These are phyloP conservation scores for Staphylotrichum longicolle DNA, from an alignment of 495 filamentous ascomycete species.

Conservation along the genomic window DNA sequence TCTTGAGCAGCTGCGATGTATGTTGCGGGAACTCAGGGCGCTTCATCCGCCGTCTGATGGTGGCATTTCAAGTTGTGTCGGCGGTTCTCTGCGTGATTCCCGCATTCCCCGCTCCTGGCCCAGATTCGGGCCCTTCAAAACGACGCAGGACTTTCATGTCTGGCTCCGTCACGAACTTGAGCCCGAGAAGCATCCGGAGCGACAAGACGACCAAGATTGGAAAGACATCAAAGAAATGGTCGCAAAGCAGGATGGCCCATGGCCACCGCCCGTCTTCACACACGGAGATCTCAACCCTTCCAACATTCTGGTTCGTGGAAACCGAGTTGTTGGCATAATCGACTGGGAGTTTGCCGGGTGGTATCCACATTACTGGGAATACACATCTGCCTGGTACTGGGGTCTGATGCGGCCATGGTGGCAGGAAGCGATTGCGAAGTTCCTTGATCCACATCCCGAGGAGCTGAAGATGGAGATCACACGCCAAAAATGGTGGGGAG, in stretches of 20 bases:
- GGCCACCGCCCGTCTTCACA: conserved; percentile 10
- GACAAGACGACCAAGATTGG: conserved; percentile 10
- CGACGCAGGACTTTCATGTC: conserved; percentile 15
- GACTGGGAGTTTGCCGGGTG: conserved; percentile 16
- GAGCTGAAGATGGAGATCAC: conserved; percentile 10
- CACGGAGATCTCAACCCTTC: conserved; percentile 9
- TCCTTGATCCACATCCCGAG: conserved; percentile 11
- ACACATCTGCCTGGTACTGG: conserved; percentile 14
- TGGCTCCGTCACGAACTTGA: conserved; percentile 10
- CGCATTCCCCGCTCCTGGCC: conserved; percentile 4
- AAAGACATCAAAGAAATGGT: conserved; percentile 12
- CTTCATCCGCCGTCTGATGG: conserved; percentile 8
- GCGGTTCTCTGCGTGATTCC: conserved; percentile 15
- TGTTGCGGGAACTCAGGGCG: conserved; percentile 11
- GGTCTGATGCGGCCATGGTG: neutral
- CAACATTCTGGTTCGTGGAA: conserved; percentile 5
- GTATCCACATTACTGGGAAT: conserved; percentile 17
- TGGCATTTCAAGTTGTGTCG: conserved; percentile 9
- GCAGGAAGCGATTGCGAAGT: neutral
- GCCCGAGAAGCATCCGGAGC: conserved; percentile 5
- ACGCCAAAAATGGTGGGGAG: conserved; percentile 14
- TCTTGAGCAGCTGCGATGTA: conserved; percentile 4
- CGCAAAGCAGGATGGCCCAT: conserved; percentile 7
- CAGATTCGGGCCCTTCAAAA: conserved; percentile 18
- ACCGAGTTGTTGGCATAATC: conserved; percentile 2